Evolutionary conservation across 495 filamentous ascomycete species (phyloP).

Genomic region (Penicillium manginii): DNA sequence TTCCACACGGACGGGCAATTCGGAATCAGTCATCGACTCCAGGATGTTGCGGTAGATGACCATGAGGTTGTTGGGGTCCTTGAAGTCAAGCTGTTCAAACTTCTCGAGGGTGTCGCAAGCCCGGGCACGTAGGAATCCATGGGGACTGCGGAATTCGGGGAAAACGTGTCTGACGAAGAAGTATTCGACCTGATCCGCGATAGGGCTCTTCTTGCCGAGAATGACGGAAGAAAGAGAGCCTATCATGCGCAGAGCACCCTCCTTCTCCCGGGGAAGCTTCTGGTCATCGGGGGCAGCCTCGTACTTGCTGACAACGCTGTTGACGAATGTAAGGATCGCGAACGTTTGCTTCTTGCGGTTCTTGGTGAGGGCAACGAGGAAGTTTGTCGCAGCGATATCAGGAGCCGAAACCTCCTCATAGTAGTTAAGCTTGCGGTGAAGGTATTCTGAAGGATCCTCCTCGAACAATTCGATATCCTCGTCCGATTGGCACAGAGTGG

Average conservation of each 20-base stretch:
- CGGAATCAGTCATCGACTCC: conserved; percentile 91
- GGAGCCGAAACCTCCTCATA: conserved; percentile 97
- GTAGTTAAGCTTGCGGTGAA: conserved; percentile 95
- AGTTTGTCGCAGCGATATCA: conserved; percentile 95
- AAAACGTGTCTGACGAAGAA: conserved; percentile 98
- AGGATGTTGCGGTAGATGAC: conserved; percentile 96
- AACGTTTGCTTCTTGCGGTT: conserved; percentile 94
- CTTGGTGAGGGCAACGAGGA: conserved; percentile 93
- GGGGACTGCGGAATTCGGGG: conserved; percentile 91
- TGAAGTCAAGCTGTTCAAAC: conserved; percentile 94
- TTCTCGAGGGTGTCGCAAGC: conserved; percentile 98
- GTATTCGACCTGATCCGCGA: conserved; percentile 97
- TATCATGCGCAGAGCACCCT: conserved; percentile 96
- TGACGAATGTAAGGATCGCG: conserved; percentile 89
- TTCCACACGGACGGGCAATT: conserved; percentile 90
- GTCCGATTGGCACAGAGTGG: conserved; percentile 87
- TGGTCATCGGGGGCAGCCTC: conserved; percentile 81
- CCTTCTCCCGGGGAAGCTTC: conserved; percentile 93
- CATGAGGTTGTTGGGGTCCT: conserved; percentile 90
- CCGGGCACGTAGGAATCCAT: conserved; percentile 91
- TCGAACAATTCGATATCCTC: conserved; percentile 95
- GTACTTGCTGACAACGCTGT: conserved; percentile 86
- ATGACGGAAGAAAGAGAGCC: conserved; percentile 93
- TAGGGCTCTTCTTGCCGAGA: conserved; percentile 95
- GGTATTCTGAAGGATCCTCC: conserved; percentile 90